phyloP scores from a whole-genome alignment of 345 rosid genomes.

The Citrus reticulata region DNA sequence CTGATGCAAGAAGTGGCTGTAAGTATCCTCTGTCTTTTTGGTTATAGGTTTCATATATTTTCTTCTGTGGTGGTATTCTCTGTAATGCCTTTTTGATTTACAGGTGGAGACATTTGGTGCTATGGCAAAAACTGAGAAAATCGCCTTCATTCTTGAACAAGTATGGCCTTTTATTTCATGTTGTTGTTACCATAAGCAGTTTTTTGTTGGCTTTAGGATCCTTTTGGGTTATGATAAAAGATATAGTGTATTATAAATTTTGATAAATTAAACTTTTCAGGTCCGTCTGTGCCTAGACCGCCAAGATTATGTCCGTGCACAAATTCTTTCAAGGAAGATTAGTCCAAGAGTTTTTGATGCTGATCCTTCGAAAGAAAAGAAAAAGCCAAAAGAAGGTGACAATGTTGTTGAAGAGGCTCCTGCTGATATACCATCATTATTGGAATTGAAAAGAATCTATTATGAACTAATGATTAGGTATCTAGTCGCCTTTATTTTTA shows the following conservation, averaged over 20 bases:
- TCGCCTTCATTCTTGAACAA: conserved; percentile 92
- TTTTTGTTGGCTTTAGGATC: neutral
- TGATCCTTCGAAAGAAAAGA: conserved; percentile 78
- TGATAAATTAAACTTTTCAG: conserved; percentile 34
- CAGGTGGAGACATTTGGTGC: conserved; percentile 99
- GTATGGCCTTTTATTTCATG: conserved; percentile 31
- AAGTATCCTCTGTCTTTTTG: conserved; percentile 18
- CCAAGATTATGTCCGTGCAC: conserved; percentile 90
- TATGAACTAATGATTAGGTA: conserved; percentile 92
- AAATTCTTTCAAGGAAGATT: conserved; percentile 93
- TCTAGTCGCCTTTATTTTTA: neutral
- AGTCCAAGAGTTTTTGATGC: conserved; percentile 82
- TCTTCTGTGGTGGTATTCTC: neutral
- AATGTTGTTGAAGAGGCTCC: conserved; percentile 88
- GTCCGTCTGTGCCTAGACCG: conserved; percentile 90
- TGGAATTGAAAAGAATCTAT: conserved; percentile 80
- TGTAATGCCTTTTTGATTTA: conserved; percentile 10
- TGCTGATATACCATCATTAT: conserved; percentile 83
- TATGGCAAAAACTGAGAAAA: conserved; percentile 96
- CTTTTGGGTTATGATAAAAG: neutral
- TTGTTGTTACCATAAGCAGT: neutral
- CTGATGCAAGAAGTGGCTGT: conserved; percentile 99
- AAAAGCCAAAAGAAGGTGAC: conserved; percentile 92
- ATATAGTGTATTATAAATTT: conserved; percentile 3
- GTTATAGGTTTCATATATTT: neutral